These are phyloP conservation scores for Podospora anserina DNA, from an alignment of 495 filamentous ascomycete genomes.

Conservation along the genomic window DNA sequence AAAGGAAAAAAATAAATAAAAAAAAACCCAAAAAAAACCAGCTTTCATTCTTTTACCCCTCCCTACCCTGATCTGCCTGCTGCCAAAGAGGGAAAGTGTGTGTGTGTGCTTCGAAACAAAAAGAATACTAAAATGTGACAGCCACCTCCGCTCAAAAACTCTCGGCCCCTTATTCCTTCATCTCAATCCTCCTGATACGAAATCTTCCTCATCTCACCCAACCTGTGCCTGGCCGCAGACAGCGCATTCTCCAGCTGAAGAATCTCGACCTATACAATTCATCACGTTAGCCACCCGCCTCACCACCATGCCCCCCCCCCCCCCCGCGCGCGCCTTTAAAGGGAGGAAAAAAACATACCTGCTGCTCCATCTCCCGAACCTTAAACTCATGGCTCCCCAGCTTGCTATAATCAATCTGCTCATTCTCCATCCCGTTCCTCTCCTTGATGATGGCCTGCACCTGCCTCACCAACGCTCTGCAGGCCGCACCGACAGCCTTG, in stretches of 20 bases:
- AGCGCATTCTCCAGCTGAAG: constrained; percentile 90
- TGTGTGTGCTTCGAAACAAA: neutral
- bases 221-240: constrained; percentile 69
- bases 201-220: constrained; percentile 99
- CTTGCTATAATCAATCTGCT: constrained; percentile 82
- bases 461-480: constrained; percentile 81
- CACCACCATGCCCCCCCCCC: neutral
- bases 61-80: neutral
- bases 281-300: constrained; percentile 7
- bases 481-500: constrained; percentile 88
- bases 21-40: neutral
- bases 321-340: neutral
- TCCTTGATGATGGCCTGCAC: constrained; percentile 92
- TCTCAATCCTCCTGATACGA: constrained; percentile 80
- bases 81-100: neutral
- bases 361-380: constrained; percentile 98
- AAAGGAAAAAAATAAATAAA: no score
- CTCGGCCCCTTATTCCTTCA: no score
- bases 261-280: constrained; percentile 76
- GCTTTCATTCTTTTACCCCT: neutral
- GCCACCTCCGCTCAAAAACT: neutral
- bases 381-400: constrained; percentile 95
- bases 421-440: constrained; percentile 69
- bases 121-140: neutral
- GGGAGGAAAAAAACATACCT: constrained; percentile 60